A percentile compares a stretch with the other conserved stretches of the same genome.
These are phyloP conservation scores for Tulasnella sp. DNA, from an alignment of 768 basidiomycete species.

Conservation along the genomic window DNA sequence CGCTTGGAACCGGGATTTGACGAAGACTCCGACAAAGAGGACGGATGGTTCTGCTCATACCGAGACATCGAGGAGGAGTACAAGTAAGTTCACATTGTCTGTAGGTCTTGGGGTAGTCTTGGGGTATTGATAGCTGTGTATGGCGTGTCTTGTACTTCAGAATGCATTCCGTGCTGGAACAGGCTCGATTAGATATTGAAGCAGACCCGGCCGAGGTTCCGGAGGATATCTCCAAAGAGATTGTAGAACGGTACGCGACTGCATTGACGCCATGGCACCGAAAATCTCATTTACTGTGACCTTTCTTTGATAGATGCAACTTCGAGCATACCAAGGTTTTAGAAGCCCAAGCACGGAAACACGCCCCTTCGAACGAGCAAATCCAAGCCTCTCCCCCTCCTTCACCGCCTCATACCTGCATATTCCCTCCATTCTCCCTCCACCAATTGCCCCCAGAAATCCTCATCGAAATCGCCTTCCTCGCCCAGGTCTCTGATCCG, in stretches of 20 bases:
- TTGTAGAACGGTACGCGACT: neutral
- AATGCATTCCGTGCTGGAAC: neutral
- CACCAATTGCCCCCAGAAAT: neutral
- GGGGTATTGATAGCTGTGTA: neutral
- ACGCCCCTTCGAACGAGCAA: neutral
- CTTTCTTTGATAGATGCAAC: neutral
- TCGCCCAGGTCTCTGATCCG: neutral
- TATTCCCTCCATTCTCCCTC: neutral
- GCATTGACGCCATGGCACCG: neutral
- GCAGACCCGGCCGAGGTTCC: neutral
- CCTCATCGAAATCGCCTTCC: neutral
- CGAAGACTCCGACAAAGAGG: neutral
- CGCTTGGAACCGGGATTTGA: neutral
- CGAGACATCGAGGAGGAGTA: neutral
- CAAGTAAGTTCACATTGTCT: neutral
- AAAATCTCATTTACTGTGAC: neutral
- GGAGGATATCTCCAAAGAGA: neutral
- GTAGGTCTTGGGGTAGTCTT: too few relatives aligned
- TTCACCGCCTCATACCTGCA: neutral
- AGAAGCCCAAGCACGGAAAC: neutral
- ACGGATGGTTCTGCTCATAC: neutral
- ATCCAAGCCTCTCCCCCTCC: neutral
- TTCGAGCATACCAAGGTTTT: neutral
- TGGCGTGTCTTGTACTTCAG: neutral
- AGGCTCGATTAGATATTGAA: neutral